Evolutionary conservation across 2,329 filamentous ascomycete genomes (phyloP).

Genomic region (Aspergillus pseudonomiae): DNA sequence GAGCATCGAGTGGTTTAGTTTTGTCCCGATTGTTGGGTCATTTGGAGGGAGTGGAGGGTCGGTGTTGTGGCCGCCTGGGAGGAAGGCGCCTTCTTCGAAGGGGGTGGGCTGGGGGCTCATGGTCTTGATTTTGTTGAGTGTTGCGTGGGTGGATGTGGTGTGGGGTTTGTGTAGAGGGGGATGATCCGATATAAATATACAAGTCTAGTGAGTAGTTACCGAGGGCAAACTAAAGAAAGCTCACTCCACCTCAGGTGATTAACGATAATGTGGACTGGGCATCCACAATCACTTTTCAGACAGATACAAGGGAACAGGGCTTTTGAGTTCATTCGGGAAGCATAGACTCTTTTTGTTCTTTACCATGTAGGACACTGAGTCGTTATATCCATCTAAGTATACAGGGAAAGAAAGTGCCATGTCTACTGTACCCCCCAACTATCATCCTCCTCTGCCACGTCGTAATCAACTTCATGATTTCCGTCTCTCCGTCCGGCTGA

Average conservation of each 20-base stretch:
- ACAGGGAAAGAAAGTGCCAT: background rate
- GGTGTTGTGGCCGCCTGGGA: constrained; percentile 34
- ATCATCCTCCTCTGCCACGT: constrained; percentile 55
- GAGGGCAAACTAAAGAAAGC: background rate
- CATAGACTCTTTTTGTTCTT: background rate
- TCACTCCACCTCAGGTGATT: background rate
- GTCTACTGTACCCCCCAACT: constrained; percentile 38
- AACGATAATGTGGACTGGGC: background rate
- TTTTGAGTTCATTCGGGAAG: background rate
- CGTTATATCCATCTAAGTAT: background rate
- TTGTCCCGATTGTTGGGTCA: constrained; percentile 35
- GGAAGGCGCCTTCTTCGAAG: constrained; percentile 33
- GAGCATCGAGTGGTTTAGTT: constrained; percentile 44
- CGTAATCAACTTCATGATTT: constrained; percentile 51
- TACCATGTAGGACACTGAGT: background rate
- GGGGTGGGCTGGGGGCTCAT: background rate
- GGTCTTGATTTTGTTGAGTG: background rate
- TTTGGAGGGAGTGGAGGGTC: constrained; percentile 31
- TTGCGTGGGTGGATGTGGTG: background rate
- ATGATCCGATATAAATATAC: background rate
- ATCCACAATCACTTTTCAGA: background rate
- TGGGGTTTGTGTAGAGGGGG: background rate
- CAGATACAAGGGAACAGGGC: background rate
- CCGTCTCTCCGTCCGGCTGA: constrained; percentile 22
- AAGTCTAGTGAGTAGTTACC: background rate